Conservation (phyloP, 1,284 basidiomycete genomes). For the Jaminaea rosea region DNA sequence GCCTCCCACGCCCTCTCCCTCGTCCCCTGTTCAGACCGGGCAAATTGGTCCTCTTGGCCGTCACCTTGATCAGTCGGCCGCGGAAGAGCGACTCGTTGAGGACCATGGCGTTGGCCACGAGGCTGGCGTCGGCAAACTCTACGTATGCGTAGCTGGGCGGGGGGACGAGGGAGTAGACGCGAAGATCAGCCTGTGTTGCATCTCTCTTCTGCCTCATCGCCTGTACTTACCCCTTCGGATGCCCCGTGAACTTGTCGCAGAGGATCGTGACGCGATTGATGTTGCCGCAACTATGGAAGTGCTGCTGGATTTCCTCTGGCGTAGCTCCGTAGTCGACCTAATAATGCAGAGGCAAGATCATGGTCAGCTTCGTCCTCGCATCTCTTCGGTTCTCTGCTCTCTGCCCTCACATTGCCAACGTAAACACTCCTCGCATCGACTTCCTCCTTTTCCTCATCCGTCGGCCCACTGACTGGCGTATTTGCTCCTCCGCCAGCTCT, state of each 20-base stretch:
- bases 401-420: conserved; percentile 74
- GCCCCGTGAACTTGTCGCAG: conserved; percentile 98
- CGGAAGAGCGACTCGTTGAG: conserved; percentile 93
- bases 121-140: conserved; percentile 90
- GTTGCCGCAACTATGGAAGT: conserved; percentile 93
- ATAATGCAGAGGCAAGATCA: not conserved
- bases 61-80: conserved; percentile 77
- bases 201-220: not conserved
- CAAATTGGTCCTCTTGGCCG: conserved; percentile 45
- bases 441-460: conserved; percentile 51
- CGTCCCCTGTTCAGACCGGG: conserved; percentile 38
- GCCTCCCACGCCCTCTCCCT: conserved; percentile 32
- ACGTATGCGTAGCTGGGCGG: conserved; percentile 72
- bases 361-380: not conserved
- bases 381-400: not conserved
- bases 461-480: conserved; percentile 19
- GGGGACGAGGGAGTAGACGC: not conserved
- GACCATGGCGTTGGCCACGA: conserved; percentile 84
- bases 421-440: conserved; percentile 85
- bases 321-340: conserved; percentile 97
- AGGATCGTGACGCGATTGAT: conserved; percentile 99
- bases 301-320: conserved; percentile 94
- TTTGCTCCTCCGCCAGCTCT: conserved; percentile 47
- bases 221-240: conserved; percentile 81
- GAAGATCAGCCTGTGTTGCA: not conserved